Conservation (phyloP, 2,329 filamentous ascomycete genomes). For the Aschersonia sp. region DNA sequence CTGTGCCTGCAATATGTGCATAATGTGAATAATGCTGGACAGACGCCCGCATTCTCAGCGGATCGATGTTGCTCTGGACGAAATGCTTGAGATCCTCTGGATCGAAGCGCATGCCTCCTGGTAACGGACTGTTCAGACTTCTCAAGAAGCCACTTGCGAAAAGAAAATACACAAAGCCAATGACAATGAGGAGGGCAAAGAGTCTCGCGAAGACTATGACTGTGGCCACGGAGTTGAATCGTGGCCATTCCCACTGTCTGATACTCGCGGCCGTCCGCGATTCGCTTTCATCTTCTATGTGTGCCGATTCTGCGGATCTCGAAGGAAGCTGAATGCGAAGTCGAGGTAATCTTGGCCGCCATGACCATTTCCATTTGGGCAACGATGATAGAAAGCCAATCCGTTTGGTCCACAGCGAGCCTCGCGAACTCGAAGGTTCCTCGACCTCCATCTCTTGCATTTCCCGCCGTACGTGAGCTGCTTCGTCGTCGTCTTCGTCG, state of each 20-base stretch:
- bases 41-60: slow-evolving; percentile 53
- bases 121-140: slow-evolving; percentile 44
- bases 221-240: slow-evolving; percentile 25
- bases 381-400: slow-evolving; percentile 37
- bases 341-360: slow-evolving; percentile 37
- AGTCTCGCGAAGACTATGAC: slow-evolving; percentile 57
- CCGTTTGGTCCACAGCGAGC: slow-evolving; percentile 38
- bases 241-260: slow-evolving; percentile 17
- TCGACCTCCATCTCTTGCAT: slow-evolving; percentile 83
- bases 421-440: slow-evolving; percentile 38
- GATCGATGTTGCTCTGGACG: slow-evolving; percentile 59
- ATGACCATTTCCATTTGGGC: slow-evolving; percentile 39
- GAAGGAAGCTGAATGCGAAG: slow-evolving; percentile 33
- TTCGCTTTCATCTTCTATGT: slow-evolving; percentile 5
- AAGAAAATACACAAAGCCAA: slow-evolving; percentile 67
- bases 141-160: slow-evolving; percentile 77
- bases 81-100: slow-evolving; percentile 67
- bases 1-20: slow-evolving; percentile 85
- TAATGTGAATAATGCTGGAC: slow-evolving; percentile 67
- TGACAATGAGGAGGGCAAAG: slow-evolving; percentile 59
- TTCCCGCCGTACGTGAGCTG: slow-evolving; percentile 58
- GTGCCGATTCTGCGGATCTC: slow-evolving; percentile 11
- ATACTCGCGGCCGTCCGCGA: slow-evolving; percentile 8
- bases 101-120: slow-evolving; percentile 57
- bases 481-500: slow-evolving; percentile 32